These are phyloP conservation scores for Syzygium aqueum DNA, from an alignment of 345 rosid genomes.

Conservation along the genomic window DNA sequence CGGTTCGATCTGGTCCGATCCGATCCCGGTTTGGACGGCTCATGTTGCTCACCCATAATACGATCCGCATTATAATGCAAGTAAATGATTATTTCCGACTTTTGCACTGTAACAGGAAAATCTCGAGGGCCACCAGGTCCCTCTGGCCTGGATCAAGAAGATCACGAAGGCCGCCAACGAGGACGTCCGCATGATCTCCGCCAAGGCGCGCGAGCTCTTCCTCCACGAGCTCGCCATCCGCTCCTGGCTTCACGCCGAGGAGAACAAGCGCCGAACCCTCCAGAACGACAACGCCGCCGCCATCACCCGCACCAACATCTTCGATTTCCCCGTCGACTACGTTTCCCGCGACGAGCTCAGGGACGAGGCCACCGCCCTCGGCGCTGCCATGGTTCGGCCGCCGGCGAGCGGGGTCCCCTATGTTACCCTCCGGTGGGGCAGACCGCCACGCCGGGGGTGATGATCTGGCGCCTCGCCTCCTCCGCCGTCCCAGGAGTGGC, in stretches of 20 bases:
- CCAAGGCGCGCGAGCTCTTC: constrained; percentile 95
- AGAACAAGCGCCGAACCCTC: constrained; percentile 83
- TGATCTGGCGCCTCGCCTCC: constrained; percentile 77
- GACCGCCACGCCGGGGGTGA: constrained; percentile 63
- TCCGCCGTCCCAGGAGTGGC: constrained; percentile 97
- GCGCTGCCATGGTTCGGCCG: constrained; percentile 14
- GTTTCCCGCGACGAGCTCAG: constrained; percentile 87
- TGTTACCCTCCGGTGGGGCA: constrained; percentile 84
- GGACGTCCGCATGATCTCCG: constrained; percentile 98
- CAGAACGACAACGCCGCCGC: constrained; percentile 97
- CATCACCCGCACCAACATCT: constrained; percentile 80
- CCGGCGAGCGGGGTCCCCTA: constrained; percentile 73
- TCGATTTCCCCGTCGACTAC: constrained; percentile 83
- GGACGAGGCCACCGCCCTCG: constrained; percentile 38
- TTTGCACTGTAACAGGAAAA: too few relatives aligned
- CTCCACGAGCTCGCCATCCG: constrained; percentile 87
- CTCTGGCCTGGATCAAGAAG: constrained; percentile 90
- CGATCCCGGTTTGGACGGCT: too few relatives aligned
- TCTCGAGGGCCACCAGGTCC: constrained; percentile 50
- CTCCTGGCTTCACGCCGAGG: constrained; percentile 97
- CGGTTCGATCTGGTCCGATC: too few relatives aligned
- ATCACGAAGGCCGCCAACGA: constrained; percentile 92
- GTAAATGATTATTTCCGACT: too few relatives aligned
- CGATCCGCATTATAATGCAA: too few relatives aligned
- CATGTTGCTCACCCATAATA: too few relatives aligned